Conservation (phyloP, 495 filamentous ascomycete genomes). For the Beverwykella pulmonaria region DNA sequence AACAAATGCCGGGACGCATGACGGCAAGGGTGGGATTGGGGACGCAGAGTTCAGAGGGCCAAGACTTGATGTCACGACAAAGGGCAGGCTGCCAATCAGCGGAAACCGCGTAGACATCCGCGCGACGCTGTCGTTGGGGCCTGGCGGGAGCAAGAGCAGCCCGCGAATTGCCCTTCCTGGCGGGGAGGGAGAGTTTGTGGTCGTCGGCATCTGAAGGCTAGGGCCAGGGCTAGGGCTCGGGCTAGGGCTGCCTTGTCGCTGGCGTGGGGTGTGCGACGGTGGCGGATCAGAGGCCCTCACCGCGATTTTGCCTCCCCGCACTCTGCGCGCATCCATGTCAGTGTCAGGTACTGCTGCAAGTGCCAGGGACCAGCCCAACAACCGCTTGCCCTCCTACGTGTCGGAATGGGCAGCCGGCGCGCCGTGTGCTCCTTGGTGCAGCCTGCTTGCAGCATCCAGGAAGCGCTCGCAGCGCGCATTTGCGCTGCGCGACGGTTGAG, state of each 20-base stretch:
- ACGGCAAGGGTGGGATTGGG: slow-evolving; percentile 31
- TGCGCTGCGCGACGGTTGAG: not conserved
- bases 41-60: slow-evolving; percentile 28
- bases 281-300: slow-evolving; percentile 22
- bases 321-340: slow-evolving; percentile 19
- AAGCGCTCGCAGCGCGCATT: not conserved
- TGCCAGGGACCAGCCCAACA: slow-evolving; percentile 27
- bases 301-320: slow-evolving; percentile 32
- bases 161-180: slow-evolving; percentile 16
- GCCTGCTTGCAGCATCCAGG: not conserved
- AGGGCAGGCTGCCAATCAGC: slow-evolving; percentile 17
- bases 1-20: slow-evolving; percentile 30
- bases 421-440: not conserved
- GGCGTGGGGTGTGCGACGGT: slow-evolving; percentile 32
- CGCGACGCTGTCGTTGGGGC: not conserved
- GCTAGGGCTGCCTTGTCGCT: not conserved
- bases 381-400: not conserved
- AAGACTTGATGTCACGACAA: slow-evolving; percentile 39
- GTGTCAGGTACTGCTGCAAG: slow-evolving; percentile 33
- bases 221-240: too few species aligned
- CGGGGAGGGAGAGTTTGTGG: not conserved
- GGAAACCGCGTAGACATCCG: slow-evolving; percentile 16
- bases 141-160: not conserved
- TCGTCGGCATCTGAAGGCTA: slow-evolving; percentile 34
- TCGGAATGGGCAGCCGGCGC: slow-evolving; percentile 2